Percentiles rank a stretch among this genome's conserved stretches.
phyloP scores from a whole-genome alignment of 352 stramenopile genomes.

The Pythium brachiatum region DNA sequence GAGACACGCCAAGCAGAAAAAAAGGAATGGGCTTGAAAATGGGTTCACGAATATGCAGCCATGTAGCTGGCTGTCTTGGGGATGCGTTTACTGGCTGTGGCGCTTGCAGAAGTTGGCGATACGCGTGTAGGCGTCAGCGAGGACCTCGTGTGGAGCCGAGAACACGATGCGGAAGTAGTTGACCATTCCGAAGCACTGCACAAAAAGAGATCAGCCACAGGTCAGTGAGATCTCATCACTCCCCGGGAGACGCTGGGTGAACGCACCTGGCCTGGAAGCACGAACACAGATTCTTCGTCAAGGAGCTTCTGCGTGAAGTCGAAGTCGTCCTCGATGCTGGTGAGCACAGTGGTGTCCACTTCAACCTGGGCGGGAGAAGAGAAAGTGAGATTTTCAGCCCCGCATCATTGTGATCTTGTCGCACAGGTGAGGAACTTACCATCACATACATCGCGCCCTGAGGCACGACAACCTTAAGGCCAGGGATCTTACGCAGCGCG shows the following conservation, averaged over 20 bases:
- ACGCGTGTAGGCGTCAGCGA: slow-evolving; percentile 60
- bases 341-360: slow-evolving; percentile 53
- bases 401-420: not conserved
- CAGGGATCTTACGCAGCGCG: slow-evolving; percentile 69
- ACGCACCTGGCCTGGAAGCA: slow-evolving; percentile 87
- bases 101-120: slow-evolving; percentile 59
- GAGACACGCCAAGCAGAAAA: not conserved
- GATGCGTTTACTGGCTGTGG: slow-evolving; percentile 28
- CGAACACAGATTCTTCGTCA: slow-evolving; percentile 94
- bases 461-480: slow-evolving; percentile 84
- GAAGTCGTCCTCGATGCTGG: slow-evolving; percentile 89
- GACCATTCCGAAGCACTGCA: slow-evolving; percentile 53
- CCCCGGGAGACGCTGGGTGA: no score
- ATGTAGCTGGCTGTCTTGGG: not conserved
- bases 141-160: slow-evolving; percentile 58
- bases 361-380: slow-evolving; percentile 13
- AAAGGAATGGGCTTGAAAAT: not conserved
- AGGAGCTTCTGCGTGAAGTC: slow-evolving; percentile 94
- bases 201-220: slow-evolving; percentile 1
- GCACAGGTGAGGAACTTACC: slow-evolving; percentile 31
- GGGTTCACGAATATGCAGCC: slow-evolving; percentile 6
- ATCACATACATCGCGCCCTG: slow-evolving; percentile 97
- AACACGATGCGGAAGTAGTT: slow-evolving; percentile 81
- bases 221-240: not conserved
- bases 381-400: not conserved